Evolutionary conservation across 2,329 filamentous ascomycete species (phyloP).

Genomic region (Aureobasidium sp.): DNA sequence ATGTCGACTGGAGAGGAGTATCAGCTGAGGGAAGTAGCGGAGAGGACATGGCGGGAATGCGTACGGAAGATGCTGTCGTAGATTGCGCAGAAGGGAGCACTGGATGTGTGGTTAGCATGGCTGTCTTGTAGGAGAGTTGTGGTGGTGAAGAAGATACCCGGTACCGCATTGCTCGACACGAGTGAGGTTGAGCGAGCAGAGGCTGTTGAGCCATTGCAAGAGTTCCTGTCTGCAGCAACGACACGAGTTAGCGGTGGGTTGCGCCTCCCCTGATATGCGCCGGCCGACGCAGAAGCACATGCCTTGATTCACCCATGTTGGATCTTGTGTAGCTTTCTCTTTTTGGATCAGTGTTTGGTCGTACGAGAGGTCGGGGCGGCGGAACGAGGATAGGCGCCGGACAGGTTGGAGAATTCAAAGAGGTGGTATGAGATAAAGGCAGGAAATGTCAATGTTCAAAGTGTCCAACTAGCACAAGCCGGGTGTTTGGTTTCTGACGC

Average conservation of each 20-base stretch:
- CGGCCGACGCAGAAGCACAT: background rate
- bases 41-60: conserved; percentile 21
- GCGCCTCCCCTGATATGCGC: background rate
- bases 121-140: too few species aligned
- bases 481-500: conserved; percentile 8
- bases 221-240: conserved; percentile 73
- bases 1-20: conserved; percentile 55
- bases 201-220: conserved; percentile 91
- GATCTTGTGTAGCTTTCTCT: background rate
- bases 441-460: background rate
- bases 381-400: background rate
- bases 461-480: background rate
- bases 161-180: conserved; percentile 99
- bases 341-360: background rate
- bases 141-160: conserved; percentile 53
- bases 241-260: conserved; percentile 1
- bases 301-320: conserved; percentile 20
- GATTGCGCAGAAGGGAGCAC: conserved; percentile 91
- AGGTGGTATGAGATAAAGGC: background rate
- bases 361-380: background rate
- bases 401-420: background rate
- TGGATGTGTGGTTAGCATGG: conserved; percentile 32
- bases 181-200: conserved; percentile 92
- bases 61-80: conserved; percentile 93
- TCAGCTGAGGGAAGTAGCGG: conserved; percentile 4